Conservation (phyloP, 169 alveolate species). For the Plasmodium gonderi region DNA sequence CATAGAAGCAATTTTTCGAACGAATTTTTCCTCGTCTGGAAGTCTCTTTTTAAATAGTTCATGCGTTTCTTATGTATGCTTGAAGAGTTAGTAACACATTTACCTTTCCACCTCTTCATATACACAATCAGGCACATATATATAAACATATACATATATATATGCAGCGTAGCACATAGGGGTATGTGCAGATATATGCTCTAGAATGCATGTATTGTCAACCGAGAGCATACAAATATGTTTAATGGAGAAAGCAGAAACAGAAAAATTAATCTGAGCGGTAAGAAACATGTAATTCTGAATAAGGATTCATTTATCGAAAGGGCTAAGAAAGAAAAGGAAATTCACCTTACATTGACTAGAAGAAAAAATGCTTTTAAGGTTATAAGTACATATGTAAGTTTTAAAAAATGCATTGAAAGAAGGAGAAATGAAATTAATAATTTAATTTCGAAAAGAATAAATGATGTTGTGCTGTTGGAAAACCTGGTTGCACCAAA, state of each 20-base stretch:
- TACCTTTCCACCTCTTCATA: too few species aligned
- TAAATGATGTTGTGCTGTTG: slow-evolving; percentile 24
- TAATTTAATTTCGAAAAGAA: slow-evolving; percentile 10
- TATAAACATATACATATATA: too few species aligned
- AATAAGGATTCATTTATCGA: slow-evolving; percentile 58
- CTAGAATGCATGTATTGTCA: too few species aligned
- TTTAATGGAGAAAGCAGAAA: slow-evolving; percentile 67
- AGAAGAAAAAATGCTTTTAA: slow-evolving; percentile 48
- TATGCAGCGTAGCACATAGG: too few species aligned
- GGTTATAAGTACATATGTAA: slow-evolving; percentile 9
- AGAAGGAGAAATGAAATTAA: slow-evolving; percentile 38
- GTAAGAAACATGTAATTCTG: slow-evolving; percentile 59
- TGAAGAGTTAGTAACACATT: too few species aligned
- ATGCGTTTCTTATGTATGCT: too few species aligned
- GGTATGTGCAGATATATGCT: too few species aligned
- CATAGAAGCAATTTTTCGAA: too few species aligned
- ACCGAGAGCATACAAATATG: slow-evolving; percentile 16
- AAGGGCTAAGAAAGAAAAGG: slow-evolving; percentile 52
- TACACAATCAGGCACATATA: too few species aligned
- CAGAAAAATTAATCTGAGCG: slow-evolving; percentile 62
- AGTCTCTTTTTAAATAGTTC: too few species aligned
- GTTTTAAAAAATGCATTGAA: slow-evolving; percentile 36
- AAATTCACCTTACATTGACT: slow-evolving; percentile 8
- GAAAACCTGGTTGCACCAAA: slow-evolving; percentile 35
- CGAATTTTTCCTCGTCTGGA: too few species aligned